Conservation (phyloP, 176 grass and related monocot species). For the Eleusine indica region DNA sequence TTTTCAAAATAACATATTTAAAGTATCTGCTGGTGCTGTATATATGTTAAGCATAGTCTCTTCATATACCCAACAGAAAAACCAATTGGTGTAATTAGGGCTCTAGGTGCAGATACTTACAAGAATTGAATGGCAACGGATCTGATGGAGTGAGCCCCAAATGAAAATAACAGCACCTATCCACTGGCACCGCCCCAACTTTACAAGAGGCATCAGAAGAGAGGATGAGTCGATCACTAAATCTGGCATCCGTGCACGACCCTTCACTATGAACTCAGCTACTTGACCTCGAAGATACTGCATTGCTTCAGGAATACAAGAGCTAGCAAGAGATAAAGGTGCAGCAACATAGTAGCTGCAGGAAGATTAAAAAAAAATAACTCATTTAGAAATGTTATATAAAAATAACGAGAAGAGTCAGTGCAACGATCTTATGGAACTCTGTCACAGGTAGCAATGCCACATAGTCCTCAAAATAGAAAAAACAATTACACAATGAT, state of each 20-base stretch:
- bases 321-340: conserved; percentile 78
- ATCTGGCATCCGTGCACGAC: conserved; percentile 73
- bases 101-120: conserved; percentile 48
- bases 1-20: neutral
- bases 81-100: neutral
- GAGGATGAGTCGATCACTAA: conserved; percentile 56
- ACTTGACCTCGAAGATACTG: conserved; percentile 60
- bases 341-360: conserved; percentile 72
- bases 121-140: conserved; percentile 80
- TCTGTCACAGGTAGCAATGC: neutral
- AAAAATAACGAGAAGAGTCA: neutral
- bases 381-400: conserved; percentile 30
- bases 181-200: conserved; percentile 71
- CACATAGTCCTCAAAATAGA: neutral
- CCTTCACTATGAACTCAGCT: conserved; percentile 82
- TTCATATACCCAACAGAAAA: conserved; percentile 6
- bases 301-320: conserved; percentile 70
- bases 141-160: conserved; percentile 89
- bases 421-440: conserved; percentile 12
- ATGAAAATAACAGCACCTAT: conserved; percentile 74
- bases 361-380: conserved; percentile 14
- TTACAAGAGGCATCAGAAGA: conserved; percentile 72
- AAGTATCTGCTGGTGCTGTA: neutral
- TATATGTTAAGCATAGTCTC: neutral
- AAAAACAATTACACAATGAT: conserved; percentile 6